Base-by-base conservation (phyloP, 73 alveolate species). In the Paramecium octaurelia region DNA sequence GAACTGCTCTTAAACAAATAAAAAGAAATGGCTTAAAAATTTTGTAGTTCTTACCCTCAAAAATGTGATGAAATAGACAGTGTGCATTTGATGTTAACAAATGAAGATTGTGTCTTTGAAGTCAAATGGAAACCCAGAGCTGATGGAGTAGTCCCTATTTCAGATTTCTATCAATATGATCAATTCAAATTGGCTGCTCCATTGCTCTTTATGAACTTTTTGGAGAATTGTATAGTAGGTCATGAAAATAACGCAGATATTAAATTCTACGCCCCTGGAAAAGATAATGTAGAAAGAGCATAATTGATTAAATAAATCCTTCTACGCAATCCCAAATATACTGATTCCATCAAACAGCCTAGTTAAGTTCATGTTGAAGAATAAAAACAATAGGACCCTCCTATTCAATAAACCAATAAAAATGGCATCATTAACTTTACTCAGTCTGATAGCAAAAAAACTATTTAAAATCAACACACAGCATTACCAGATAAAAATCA, bases 71-170 rank as follows among this genome's bases (percentile, higher is more conserved):
- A 64, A 34, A 64, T 64, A 23, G 84, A 64, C 14, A 64, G 84
- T 64, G 84, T 64, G 1, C 84, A 64, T 64, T 27, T 64, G 10
- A 27, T 64, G 42, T 34, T 64, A 64, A 64, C 84, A 10, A 34
- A 64, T 64, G 84, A 64, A 24, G 50, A 64, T 11, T 64, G 84
- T 24, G 84, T 34, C 12, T 64, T 64, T 64, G 84, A 64, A n/a
- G 84, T 64, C 14, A 64, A 34, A 64, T 64, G 84, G 84, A 64
- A 64, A 64, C 84, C 84, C 4, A 64, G 84, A 64, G 54, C 50
- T 11, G 46, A 27, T 27, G 84, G 84, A 31, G 48, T 64, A 64
- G 84, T 64, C 5, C 84, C 84, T 3, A 27, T 64, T 64, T 64
- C 84, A 64, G 84, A 64, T 64, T 64, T 31, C 21, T 64, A 64